Conservation (phyloP, 768 basidiomycete genomes). For the Tulasnella sp. region DNA sequence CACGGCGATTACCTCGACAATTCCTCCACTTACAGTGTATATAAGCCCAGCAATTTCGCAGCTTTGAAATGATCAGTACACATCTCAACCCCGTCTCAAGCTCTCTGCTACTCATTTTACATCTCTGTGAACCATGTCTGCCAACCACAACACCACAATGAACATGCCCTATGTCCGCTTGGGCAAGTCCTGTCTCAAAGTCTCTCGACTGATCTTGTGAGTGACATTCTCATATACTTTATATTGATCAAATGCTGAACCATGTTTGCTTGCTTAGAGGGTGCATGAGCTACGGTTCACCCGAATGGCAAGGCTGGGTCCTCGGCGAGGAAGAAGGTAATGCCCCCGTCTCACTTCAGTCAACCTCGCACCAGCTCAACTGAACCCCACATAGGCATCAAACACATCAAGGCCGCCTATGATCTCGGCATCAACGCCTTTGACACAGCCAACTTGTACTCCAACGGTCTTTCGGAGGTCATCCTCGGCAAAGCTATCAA, state of each 20-base stretch:
- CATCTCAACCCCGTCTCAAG: background rate
- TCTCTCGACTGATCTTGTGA: constrained; percentile 10
- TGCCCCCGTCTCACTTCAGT: constrained; percentile 16
- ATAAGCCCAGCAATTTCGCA: background rate
- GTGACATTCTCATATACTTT: background rate
- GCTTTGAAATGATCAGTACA: background rate
- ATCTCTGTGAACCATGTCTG: background rate
- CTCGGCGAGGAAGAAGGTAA: constrained; percentile 37
- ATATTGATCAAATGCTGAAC: background rate
- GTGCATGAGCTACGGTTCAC: constrained; percentile 44
- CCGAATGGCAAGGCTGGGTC: constrained; percentile 46
- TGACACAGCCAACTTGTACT: constrained; percentile 30
- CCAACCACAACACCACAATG: background rate
- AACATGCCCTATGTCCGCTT: constrained; percentile 14
- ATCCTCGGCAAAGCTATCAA: constrained; percentile 69
- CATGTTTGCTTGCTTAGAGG: constrained; percentile 34
- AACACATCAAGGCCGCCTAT: constrained; percentile 47
- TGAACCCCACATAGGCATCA: constrained; percentile 4
- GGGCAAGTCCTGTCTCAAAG: constrained; percentile 15
- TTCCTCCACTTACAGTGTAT: background rate
- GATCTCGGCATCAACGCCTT: constrained; percentile 7
- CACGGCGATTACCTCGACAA: background rate
- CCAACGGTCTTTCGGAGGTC: constrained; percentile 52
- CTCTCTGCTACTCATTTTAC: no score
- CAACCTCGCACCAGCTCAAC: background rate